phyloP scores from a whole-genome alignment of 495 filamentous ascomycete genomes.

The Aspergillus ellipticus region DNA sequence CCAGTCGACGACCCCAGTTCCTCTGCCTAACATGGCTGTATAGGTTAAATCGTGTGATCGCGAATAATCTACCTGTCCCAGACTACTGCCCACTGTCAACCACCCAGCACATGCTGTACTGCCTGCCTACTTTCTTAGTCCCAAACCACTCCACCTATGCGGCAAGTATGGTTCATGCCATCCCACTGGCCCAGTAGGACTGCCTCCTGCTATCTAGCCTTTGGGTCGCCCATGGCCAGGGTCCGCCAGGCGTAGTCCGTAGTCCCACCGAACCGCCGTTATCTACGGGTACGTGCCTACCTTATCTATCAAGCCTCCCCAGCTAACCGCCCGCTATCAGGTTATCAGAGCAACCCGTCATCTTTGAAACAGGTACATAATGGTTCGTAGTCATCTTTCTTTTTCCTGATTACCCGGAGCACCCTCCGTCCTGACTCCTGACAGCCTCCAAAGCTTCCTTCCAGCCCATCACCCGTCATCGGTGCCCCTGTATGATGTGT shows the following conservation, averaged over 20 bases:
- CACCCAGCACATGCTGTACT: too few species aligned
- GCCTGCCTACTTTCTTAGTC: not conserved
- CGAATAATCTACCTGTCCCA: not conserved
- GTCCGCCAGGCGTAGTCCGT: not conserved
- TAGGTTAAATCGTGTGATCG: not conserved
- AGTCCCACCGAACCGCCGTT: not conserved
- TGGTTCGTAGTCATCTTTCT: not conserved
- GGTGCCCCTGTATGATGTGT: too few species aligned
- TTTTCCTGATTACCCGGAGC: not conserved
- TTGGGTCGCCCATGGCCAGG: not conserved
- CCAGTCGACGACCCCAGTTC: not conserved
- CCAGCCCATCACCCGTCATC: too few species aligned
- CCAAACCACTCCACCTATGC: not conserved
- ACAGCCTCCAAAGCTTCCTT: too few species aligned
- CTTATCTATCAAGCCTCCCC: not conserved
- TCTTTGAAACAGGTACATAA: not conserved
- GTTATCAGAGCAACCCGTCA: not conserved
- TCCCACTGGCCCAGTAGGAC: not conserved
- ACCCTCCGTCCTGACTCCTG: too few species aligned
- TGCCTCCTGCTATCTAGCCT: not conserved
- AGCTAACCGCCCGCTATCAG: not conserved
- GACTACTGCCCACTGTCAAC: too few species aligned
- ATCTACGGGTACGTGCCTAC: not conserved
- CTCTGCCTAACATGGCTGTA: too few species aligned
- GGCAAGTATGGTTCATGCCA: not conserved